Conservation (phyloP, 306 rosid genomes). For the cucumber (Cucumis sativus) region Cucumber_9930_V3 NC_026656.2:331501-332000, state of each 20-base stretch:
- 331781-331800: background rate
- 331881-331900: background rate
- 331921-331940: background rate
- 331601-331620: conserved; percentile 87
- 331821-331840: background rate
- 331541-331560: conserved; percentile 9
- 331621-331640: conserved; percentile 81
- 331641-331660: conserved; percentile 80
- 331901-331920: background rate
- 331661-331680: conserved; percentile 56
- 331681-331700: conserved; percentile 41
- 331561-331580: conserved; percentile 60
- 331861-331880: background rate
- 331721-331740: background rate
- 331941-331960: background rate
- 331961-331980: background rate
- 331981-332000: background rate
- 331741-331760: background rate
- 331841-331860: background rate
- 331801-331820: background rate
- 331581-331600: conserved; percentile 90
- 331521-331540: conserved; percentile 8
- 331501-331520: conserved; percentile 4
- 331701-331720: background rate
- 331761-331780: background rate